A percentile compares a stretch with the other conserved stretches of the same genome.
phyloP scores from a whole-genome alignment of 2,329 filamentous ascomycete species.

The Teratosphaeria zuluensis region DNA sequence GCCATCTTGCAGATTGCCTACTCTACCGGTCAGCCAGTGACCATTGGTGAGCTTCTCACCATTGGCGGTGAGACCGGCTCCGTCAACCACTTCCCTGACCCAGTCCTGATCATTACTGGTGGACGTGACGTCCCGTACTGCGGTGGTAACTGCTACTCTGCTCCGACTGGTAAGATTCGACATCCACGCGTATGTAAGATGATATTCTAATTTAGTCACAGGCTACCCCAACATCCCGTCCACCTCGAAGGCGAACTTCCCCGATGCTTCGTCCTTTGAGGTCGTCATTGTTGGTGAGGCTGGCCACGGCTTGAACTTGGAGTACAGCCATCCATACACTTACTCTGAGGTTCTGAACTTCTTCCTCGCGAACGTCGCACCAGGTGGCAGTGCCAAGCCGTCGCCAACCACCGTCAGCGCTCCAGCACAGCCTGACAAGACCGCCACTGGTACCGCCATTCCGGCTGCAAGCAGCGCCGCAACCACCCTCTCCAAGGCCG shows the following conservation, averaged over 20 bases:
- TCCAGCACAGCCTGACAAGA: not conserved
- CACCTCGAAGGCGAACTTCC: constrained; percentile 33
- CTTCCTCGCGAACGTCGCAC: constrained; percentile 15
- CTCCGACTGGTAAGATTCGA: constrained; percentile 20
- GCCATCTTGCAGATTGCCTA: constrained; percentile 40
- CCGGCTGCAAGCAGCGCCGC: not conserved
- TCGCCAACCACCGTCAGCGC: not conserved
- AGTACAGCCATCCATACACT: constrained; percentile 22
- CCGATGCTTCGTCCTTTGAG: constrained; percentile 37
- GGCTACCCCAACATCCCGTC: constrained; percentile 37
- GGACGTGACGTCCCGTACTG: constrained; percentile 47
- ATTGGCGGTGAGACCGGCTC: constrained; percentile 32
- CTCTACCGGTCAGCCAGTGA: constrained; percentile 45
- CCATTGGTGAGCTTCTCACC: constrained; percentile 51
- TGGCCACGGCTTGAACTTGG: constrained; percentile 26
- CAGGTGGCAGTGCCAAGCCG: not conserved
- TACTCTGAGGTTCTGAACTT: constrained; percentile 22
- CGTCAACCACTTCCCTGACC: constrained; percentile 38
- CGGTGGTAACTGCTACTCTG: constrained; percentile 47
- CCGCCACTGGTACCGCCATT: not conserved
- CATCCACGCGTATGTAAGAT: not conserved
- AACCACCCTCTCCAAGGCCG: not conserved
- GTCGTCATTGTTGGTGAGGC: constrained; percentile 45
- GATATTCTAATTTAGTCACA: not conserved
- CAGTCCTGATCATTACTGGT: constrained; percentile 52